Evolutionary conservation across 345 rosid genomes (phyloP).

Genomic region (Aquilaria malaccensis): DNA sequence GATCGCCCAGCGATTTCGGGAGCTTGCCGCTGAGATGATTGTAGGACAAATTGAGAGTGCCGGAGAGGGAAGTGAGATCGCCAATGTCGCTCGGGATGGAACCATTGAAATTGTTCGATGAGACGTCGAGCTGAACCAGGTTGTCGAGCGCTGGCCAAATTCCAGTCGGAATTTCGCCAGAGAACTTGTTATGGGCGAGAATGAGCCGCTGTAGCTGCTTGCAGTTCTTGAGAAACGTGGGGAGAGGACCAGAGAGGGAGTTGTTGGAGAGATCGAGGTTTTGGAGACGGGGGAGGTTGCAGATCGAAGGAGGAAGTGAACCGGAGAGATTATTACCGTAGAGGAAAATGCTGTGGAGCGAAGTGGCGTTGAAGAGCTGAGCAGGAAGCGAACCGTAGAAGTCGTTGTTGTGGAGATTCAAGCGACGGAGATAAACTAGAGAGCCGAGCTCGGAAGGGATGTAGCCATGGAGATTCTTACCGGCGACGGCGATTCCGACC

Average conservation of each 20-base stretch:
- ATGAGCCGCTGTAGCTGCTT: constrained; percentile 74
- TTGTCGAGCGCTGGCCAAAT: constrained; percentile 75
- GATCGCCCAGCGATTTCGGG: constrained; percentile 67
- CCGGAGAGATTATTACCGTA: constrained; percentile 85
- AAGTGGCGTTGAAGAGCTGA: constrained; percentile 79
- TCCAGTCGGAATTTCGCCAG: constrained; percentile 62
- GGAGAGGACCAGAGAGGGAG: constrained; percentile 66
- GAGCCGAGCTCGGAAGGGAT: constrained; percentile 94
- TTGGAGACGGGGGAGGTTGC: constrained; percentile 67
- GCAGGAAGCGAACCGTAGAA: constrained; percentile 70
- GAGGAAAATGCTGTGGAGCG: constrained; percentile 78
- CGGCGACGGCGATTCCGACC: constrained; percentile 68
- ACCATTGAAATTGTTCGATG: constrained; percentile 59
- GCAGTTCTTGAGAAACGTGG: constrained; percentile 49
- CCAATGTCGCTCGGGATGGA: constrained; percentile 68
- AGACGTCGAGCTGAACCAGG: constrained; percentile 77
- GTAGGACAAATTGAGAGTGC: constrained; percentile 73
- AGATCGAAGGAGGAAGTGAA: constrained; percentile 65
- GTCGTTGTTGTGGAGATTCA: constrained; percentile 71
- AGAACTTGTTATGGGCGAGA: constrained; percentile 55
- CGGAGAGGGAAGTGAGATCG: constrained; percentile 62
- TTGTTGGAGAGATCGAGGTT: constrained; percentile 82
- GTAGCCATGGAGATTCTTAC: constrained; percentile 66
- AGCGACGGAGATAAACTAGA: constrained; percentile 66
- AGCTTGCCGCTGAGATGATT: constrained; percentile 70